These are phyloP conservation scores for Lactarius sanguifluus DNA, from an alignment of 768 basidiomycete genomes.

Conservation along the genomic window DNA sequence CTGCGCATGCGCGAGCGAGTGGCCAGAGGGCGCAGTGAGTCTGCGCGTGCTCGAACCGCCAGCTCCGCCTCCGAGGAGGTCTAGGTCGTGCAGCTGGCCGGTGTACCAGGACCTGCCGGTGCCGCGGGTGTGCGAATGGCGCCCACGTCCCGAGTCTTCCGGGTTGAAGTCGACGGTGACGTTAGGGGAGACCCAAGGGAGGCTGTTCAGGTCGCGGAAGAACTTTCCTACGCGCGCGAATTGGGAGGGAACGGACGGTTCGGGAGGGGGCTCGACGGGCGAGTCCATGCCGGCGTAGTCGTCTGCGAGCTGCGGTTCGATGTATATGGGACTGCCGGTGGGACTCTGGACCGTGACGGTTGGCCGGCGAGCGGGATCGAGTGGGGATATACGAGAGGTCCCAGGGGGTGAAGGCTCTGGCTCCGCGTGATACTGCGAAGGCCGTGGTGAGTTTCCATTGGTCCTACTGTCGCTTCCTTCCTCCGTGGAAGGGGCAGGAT, in stretches of 20 bases:
- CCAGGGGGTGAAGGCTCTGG: background rate
- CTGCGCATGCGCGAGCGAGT: slow-evolving; percentile 8
- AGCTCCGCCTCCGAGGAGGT: slow-evolving; percentile 22
- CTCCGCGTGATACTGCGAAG: background rate
- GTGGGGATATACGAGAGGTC: slow-evolving; percentile 11
- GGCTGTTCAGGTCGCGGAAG: slow-evolving; percentile 26
- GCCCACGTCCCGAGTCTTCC: slow-evolving; percentile 17
- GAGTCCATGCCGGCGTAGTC: slow-evolving; percentile 28
- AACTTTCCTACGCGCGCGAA: slow-evolving; percentile 26
- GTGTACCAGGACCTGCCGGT: slow-evolving; percentile 28
- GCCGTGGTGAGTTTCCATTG: slow-evolving; percentile 1
- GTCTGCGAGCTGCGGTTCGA: slow-evolving; percentile 18
- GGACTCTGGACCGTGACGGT: slow-evolving; percentile 27
- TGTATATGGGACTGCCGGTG: slow-evolving; percentile 19
- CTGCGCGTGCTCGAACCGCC: slow-evolving; percentile 9
- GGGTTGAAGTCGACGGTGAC: slow-evolving; percentile 29
- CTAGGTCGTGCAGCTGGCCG: slow-evolving; percentile 18
- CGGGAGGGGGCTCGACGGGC: slow-evolving; percentile 8
- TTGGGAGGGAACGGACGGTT: slow-evolving; percentile 22
- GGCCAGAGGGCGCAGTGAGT: slow-evolving; percentile 16
- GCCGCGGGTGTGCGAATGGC: slow-evolving; percentile 2
- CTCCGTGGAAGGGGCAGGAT: slow-evolving; percentile 21
- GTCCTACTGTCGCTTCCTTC: slow-evolving; percentile 1
- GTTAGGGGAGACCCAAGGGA: slow-evolving; percentile 28
- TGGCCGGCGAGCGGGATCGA: slow-evolving; percentile 15